A percentile compares a stretch with the other conserved stretches of the same genome.
These are phyloP conservation scores for Simmondsia chinensis DNA, from an alignment of 148 eudicot genomes.

Conservation along the genomic window DNA sequence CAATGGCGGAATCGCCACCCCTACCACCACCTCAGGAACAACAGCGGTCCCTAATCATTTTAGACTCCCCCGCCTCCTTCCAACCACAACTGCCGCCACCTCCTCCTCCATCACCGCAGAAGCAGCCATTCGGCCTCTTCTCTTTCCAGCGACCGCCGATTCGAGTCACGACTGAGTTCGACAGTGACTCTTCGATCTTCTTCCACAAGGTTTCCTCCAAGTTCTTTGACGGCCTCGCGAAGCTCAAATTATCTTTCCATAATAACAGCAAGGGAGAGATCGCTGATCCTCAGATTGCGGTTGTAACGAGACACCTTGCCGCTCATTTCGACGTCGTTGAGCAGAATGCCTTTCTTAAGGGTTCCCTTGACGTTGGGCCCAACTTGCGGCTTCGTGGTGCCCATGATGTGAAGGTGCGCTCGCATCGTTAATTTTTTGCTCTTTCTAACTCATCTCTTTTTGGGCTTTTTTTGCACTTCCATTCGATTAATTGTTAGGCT, in stretches of 20 bases:
- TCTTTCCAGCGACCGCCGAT: constrained; percentile 42
- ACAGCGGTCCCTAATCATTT: constrained; percentile 7
- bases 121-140: constrained; percentile 14
- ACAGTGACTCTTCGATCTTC: constrained; percentile 60
- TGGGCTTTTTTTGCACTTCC: neutral
- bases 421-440: constrained; percentile 8
- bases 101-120: neutral
- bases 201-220: constrained; percentile 68
- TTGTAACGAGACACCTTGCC: constrained; percentile 49
- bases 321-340: constrained; percentile 64
- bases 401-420: constrained; percentile 73
- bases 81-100: constrained; percentile 9
- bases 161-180: constrained; percentile 69
- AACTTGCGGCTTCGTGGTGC: constrained; percentile 39
- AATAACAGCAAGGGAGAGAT: constrained; percentile 49
- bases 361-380: constrained; percentile 42
- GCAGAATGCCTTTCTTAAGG: constrained; percentile 50
- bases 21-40: constrained; percentile 14
- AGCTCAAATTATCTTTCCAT: constrained; percentile 61
- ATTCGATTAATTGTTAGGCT: constrained; percentile 7
- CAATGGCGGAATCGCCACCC: too few relatives aligned
- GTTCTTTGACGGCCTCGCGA: constrained; percentile 57
- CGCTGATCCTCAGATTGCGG: constrained; percentile 46
- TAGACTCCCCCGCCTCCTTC: constrained; percentile 10
- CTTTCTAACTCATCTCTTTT: neutral